These are phyloP conservation scores for Eremochloa ophiuroides DNA, from an alignment of 176 grass and related monocot genomes.

Conservation along the genomic window DNA sequence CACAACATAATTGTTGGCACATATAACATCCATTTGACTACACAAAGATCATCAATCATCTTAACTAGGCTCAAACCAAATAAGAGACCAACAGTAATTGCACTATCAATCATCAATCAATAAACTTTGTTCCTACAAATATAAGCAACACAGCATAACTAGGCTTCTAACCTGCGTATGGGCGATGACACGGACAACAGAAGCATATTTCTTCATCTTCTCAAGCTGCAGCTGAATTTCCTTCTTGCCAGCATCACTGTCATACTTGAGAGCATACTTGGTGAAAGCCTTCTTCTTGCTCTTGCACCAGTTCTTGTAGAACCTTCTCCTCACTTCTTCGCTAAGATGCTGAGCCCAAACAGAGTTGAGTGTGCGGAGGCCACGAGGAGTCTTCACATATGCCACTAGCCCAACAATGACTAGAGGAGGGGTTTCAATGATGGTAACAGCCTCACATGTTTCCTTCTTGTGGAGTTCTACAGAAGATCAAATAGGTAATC, in stretches of 20 bases:
- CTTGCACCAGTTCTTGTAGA: constrained; percentile 98
- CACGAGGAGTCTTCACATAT: too few relatives aligned
- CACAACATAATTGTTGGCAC: too few relatives aligned
- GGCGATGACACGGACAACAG: too few relatives aligned
- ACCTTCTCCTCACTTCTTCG: constrained; percentile 77
- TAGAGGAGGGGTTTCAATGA: too few relatives aligned
- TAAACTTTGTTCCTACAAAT: background rate
- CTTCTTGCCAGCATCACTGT: too few relatives aligned
- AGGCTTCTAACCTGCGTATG: constrained; percentile 64
- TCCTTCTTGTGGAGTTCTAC: too few relatives aligned
- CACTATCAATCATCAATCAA: background rate
- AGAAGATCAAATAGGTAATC: too few relatives aligned
- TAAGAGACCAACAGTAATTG: background rate
- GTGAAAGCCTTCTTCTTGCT: constrained; percentile 98
- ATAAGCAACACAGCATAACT: background rate
- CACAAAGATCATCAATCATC: background rate
- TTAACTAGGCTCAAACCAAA: background rate
- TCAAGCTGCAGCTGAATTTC: too few relatives aligned
- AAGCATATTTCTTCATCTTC: constrained; percentile 97
- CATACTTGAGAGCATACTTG: too few relatives aligned
- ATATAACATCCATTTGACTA: background rate
- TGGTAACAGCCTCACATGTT: too few relatives aligned
- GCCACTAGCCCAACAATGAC: too few relatives aligned
- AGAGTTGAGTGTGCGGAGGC: constrained; percentile 72
- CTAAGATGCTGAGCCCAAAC: constrained; percentile 99